A percentile compares a stretch with the other conserved stretches of the same genome.
Conservation (phyloP, 495 filamentous ascomycete genomes). For the Talaromyces wortmannii region DNA sequence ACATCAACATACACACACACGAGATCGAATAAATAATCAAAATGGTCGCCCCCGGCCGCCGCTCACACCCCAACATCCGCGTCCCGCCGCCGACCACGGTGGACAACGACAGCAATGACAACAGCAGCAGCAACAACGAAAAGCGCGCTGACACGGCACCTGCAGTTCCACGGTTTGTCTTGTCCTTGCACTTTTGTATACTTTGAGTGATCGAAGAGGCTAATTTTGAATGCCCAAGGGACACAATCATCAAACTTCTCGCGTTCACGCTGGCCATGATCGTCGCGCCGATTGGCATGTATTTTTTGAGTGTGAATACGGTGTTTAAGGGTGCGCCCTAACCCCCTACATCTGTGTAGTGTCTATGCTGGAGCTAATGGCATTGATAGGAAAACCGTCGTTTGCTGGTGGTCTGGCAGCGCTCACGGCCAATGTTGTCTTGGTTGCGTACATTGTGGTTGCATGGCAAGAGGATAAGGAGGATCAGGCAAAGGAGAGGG, state of each 20-base stretch:
- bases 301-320: constrained; percentile 71
- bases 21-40: background rate
- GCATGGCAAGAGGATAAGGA: constrained; percentile 83
- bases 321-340: constrained; percentile 64
- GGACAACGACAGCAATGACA: background rate
- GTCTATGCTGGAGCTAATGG: background rate
- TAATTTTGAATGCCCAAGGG: constrained; percentile 37
- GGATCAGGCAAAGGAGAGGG: constrained; percentile 50
- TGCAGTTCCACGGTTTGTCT: background rate
- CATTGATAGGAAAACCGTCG: constrained; percentile 69
- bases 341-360: background rate
- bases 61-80: background rate
- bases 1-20: background rate
- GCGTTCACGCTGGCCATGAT: constrained; percentile 91
- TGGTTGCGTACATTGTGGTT: constrained; percentile 86
- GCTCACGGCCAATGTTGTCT: constrained; percentile 81
- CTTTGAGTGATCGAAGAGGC: too few species aligned
- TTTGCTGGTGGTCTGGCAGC: constrained; percentile 80
- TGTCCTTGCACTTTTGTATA: too few species aligned
- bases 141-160: constrained; percentile 1
- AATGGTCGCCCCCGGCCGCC: constrained; percentile 3
- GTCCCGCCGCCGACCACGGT: background rate
- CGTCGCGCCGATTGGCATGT: constrained; percentile 72
- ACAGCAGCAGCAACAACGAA: constrained; percentile 1
- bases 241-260: constrained; percentile 84